Percentiles rank a stretch among this genome's conserved stretches.
These are phyloP conservation scores for Gliomastix tumulicola DNA, from an alignment of 2,329 filamentous ascomycete species.

Conservation along the genomic window DNA sequence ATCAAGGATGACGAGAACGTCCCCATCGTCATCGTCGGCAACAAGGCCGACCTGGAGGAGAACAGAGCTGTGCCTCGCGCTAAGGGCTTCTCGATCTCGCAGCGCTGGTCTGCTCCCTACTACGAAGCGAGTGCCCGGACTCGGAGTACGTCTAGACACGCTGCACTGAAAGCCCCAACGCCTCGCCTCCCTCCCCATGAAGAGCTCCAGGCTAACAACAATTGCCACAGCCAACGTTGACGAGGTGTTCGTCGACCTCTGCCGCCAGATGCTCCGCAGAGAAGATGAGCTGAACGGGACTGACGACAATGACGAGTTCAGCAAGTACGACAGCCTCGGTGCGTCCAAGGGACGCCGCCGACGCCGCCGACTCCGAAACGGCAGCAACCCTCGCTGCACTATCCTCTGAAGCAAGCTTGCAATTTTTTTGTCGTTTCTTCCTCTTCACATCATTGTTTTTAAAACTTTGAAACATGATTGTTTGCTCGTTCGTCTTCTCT, in stretches of 20 bases:
- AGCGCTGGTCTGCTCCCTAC: slow-evolving; percentile 82
- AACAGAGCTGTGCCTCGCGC: slow-evolving; percentile 72
- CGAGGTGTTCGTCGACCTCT: slow-evolving; percentile 81
- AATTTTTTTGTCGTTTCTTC: too few relatives aligned
- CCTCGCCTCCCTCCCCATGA: neutral
- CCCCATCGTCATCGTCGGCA: slow-evolving; percentile 84
- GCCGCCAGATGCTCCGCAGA: slow-evolving; percentile 73
- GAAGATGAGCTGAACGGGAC: slow-evolving; percentile 45
- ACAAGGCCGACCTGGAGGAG: slow-evolving; percentile 86
- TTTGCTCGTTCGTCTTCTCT: too few relatives aligned
- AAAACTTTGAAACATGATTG: too few relatives aligned
- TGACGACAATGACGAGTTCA: slow-evolving; percentile 22
- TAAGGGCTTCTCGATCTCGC: slow-evolving; percentile 77
- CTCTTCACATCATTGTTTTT: too few relatives aligned
- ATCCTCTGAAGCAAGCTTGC: slow-evolving; percentile 36
- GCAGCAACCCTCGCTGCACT: slow-evolving; percentile 29
- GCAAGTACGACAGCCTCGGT: slow-evolving; percentile 18
- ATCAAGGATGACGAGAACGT: slow-evolving; percentile 85
- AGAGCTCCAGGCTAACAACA: slow-evolving; percentile 12
- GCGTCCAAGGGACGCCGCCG: slow-evolving; percentile 18
- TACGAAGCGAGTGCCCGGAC: slow-evolving; percentile 84
- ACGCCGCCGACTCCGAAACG: slow-evolving; percentile 19
- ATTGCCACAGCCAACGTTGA: slow-evolving; percentile 73
- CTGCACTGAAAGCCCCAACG: too few relatives aligned
- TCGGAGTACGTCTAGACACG: slow-evolving; percentile 50